Evolutionary conservation across 139 green algal species (phyloP).

Genomic region (Chlamydomonas sp.): DNA sequence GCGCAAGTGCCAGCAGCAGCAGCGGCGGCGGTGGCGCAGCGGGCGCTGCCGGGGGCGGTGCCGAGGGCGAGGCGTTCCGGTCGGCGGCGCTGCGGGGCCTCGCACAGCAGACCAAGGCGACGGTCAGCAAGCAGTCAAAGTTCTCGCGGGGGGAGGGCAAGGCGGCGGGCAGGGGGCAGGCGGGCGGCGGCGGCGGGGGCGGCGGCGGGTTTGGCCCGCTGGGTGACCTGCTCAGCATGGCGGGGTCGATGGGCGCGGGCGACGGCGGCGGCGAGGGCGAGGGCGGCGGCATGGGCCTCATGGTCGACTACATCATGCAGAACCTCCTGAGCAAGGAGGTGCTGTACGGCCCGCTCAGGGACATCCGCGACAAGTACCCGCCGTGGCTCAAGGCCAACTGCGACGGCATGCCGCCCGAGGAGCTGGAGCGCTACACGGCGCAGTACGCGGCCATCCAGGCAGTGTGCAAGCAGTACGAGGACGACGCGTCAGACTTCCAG

Average conservation of each 20-base stretch:
- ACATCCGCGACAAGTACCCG: slow-evolving; percentile 73
- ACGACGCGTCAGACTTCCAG: slow-evolving; percentile 47
- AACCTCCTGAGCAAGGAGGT: slow-evolving; percentile 84
- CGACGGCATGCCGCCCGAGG: slow-evolving; percentile 33
- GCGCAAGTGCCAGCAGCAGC: no score
- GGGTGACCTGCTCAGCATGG: background rate
- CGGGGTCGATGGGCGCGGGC: background rate
- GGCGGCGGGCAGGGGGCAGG: background rate
- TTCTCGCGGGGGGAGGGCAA: slow-evolving; percentile 13
- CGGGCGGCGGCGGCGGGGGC: background rate
- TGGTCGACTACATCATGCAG: slow-evolving; percentile 76
- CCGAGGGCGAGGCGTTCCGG: background rate
- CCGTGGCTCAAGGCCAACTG: slow-evolving; percentile 69
- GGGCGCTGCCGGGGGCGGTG: background rate
- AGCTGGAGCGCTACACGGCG: slow-evolving; percentile 52
- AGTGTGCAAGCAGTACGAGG: slow-evolving; percentile 68
- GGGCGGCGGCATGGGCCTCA: slow-evolving; percentile 35
- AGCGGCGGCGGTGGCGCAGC: background rate
- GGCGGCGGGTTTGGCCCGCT: background rate
- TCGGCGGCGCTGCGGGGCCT: slow-evolving; percentile 24
- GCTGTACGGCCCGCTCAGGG: slow-evolving; percentile 76
- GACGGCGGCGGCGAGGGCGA: slow-evolving; percentile 3
- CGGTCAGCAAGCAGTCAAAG: slow-evolving; percentile 32
- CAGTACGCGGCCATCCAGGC: slow-evolving; percentile 59
- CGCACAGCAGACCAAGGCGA: slow-evolving; percentile 37